phyloP scores from a whole-genome alignment of 345 rosid genomes.

The Sonneratia alba region DNA sequence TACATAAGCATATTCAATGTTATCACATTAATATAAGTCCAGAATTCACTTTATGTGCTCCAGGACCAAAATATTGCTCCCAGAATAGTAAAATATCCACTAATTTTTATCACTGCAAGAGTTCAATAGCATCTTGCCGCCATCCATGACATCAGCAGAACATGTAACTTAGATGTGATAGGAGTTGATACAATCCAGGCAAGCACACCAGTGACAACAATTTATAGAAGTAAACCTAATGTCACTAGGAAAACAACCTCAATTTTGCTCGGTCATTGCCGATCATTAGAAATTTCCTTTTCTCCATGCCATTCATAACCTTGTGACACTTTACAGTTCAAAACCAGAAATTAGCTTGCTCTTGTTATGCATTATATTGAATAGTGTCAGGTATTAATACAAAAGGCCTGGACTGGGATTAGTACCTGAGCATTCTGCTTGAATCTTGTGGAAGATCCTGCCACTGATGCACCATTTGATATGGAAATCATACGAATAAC shows the following conservation, averaged over 20 bases:
- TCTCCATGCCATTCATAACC: background rate
- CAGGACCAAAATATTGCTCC: background rate
- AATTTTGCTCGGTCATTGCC: background rate
- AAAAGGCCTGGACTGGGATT: background rate
- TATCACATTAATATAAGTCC: background rate
- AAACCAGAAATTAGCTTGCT: background rate
- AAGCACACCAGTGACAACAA: background rate
- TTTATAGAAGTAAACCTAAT: background rate
- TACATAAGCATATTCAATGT: background rate
- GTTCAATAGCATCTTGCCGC: background rate
- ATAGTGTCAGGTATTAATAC: background rate
- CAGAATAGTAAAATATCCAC: background rate
- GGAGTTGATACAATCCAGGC: background rate
- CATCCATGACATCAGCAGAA: background rate
- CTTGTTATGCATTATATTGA: background rate
- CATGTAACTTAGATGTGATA: background rate
- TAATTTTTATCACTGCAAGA: background rate
- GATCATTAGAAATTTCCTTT: background rate
- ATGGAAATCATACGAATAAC: constrained; percentile 41
- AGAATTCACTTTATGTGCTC: background rate
- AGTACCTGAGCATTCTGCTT: constrained; percentile 48
- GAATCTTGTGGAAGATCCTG: constrained; percentile 28
- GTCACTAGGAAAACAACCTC: background rate
- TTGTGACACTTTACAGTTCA: background rate
- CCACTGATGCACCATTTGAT: constrained; percentile 35